Evolutionary conservation across 176 grass and related monocot genomes (phyloP).

Genomic region (Oropetium thomaeum): DNA sequence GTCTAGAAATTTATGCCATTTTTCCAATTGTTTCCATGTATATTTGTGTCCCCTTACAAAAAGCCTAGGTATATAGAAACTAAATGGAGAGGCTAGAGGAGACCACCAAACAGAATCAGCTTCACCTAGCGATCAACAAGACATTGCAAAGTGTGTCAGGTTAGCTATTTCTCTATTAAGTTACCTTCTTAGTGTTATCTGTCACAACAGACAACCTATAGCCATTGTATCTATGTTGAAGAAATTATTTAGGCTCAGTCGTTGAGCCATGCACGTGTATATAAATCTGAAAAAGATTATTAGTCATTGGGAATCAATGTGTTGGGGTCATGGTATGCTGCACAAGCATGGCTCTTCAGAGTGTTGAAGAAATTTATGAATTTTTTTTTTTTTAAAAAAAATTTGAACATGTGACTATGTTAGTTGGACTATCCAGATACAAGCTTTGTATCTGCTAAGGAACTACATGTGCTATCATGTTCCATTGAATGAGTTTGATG

Average conservation of each 20-base stretch:
- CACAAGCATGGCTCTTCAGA: too few species aligned
- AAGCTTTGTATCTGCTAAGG: not conserved
- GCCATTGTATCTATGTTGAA: too few species aligned
- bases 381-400: too few species aligned
- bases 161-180: slow-evolving; percentile 31
- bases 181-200: not conserved
- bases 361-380: not conserved
- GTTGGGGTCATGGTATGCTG: not conserved
- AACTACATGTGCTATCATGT: not conserved
- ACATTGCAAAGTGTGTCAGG: slow-evolving; percentile 44
- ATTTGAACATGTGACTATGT: too few species aligned
- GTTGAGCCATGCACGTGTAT: not conserved
- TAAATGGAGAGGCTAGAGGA: slow-evolving; percentile 63
- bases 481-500: not conserved
- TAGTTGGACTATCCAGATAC: not conserved
- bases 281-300: not conserved
- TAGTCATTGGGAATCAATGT: not conserved
- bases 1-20: slow-evolving; percentile 26
- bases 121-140: slow-evolving; percentile 43
- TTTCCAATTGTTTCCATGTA: not conserved
- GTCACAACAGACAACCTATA: too few species aligned
- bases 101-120: slow-evolving; percentile 41
- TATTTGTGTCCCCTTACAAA: slow-evolving; percentile 28
- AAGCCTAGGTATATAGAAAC: slow-evolving; percentile 72
- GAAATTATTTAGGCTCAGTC: too few species aligned